Evolutionary conservation across 495 filamentous ascomycete species (phyloP).

Genomic region (Cercophora samala): DNA sequence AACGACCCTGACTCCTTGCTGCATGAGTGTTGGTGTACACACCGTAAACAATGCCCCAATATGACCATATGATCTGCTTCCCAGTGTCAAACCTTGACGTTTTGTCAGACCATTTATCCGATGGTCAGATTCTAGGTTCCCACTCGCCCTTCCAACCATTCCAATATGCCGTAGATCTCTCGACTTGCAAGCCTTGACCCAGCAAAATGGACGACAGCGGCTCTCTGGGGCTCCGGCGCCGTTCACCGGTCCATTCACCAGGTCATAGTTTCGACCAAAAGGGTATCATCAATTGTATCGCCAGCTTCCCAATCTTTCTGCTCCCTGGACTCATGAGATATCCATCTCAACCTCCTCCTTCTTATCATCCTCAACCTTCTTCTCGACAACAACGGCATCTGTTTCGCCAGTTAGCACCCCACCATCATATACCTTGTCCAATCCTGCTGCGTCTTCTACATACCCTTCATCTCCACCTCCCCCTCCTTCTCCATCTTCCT

Average conservation of each 20-base stretch:
- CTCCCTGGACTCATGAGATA: constrained; percentile 7
- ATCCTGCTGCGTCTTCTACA: constrained; percentile 20
- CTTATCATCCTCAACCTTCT: constrained; percentile 8
- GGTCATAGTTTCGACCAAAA: background rate
- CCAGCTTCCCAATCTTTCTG: background rate
- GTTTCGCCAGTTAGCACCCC: background rate
- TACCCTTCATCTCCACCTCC: constrained; percentile 43
- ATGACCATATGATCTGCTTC: background rate
- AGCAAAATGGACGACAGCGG: too few species aligned
- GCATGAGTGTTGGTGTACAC: background rate
- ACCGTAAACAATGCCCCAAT: background rate
- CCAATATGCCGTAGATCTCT: too few species aligned
- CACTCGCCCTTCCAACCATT: background rate
- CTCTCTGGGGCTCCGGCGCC: too few species aligned
- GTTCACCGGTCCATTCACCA: background rate
- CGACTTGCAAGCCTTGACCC: too few species aligned
- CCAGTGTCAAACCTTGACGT: background rate
- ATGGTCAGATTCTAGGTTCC: background rate
- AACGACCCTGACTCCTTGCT: background rate
- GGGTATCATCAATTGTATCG: background rate
- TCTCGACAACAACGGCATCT: background rate
- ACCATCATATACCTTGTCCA: too few species aligned
- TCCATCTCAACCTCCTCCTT: constrained; percentile 23
- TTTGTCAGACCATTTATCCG: background rate
- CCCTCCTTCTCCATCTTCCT: constrained; percentile 41